Percentiles rank a stretch among this genome's conserved stretches.
phyloP scores from a whole-genome alignment of 2,329 filamentous ascomycete species.

The Penicillium capsulatum region DNA sequence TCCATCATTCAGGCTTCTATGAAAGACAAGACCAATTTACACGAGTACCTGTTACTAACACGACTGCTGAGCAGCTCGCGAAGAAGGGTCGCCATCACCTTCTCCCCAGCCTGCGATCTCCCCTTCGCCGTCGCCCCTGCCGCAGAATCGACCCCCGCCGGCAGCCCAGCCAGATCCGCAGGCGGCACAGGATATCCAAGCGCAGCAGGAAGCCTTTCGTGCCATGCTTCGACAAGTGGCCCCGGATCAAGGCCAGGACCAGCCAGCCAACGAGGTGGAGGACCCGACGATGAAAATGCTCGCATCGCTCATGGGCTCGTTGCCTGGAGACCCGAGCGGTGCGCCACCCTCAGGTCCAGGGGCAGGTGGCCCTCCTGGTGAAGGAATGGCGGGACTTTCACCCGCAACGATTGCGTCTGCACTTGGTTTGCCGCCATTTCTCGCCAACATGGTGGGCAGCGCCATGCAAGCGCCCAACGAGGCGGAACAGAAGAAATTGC shows the following conservation, averaged over 20 bases:
- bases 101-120: constrained; percentile 19
- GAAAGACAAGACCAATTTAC: not conserved
- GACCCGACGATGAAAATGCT: constrained; percentile 39
- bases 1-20: not conserved
- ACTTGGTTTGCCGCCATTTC: constrained; percentile 41
- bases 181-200: constrained; percentile 32
- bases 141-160: constrained; percentile 17
- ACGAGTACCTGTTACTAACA: constrained; percentile 8
- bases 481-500: constrained; percentile 32
- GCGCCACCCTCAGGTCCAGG: constrained; percentile 25
- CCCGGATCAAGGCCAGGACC: constrained; percentile 18
- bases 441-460: constrained; percentile 39
- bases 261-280: constrained; percentile 22
- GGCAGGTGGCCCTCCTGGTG: constrained; percentile 9
- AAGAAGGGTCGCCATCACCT: constrained; percentile 25
- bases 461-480: constrained; percentile 34
- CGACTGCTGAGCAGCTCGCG: constrained; percentile 17
- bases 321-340: constrained; percentile 21
- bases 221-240: constrained; percentile 35
- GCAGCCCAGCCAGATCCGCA: constrained; percentile 23
- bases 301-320: constrained; percentile 33
- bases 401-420: constrained; percentile 37
- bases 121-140: constrained; percentile 27
- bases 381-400: constrained; percentile 14
- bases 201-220: constrained; percentile 44